These are phyloP conservation scores for Cercis canadensis DNA, from an alignment of 306 rosid genomes.

Conservation along the genomic window DNA sequence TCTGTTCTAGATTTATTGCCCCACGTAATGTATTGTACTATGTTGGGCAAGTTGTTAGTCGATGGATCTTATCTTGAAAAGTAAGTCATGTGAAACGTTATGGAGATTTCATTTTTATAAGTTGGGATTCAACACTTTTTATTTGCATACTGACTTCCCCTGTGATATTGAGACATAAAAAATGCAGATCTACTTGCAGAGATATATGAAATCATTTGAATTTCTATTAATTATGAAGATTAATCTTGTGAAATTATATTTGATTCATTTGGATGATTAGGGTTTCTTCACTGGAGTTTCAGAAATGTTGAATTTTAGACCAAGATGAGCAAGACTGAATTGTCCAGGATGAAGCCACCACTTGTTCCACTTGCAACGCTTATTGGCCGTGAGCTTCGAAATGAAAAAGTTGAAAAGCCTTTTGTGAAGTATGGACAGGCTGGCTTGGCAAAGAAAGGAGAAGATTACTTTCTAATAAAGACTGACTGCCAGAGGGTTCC, in stretches of 20 bases:
- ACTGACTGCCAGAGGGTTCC: conserved; percentile 79
- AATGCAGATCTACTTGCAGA: conserved; percentile 35
- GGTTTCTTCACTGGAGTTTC: conserved; percentile 8
- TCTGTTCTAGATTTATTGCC: conserved; percentile 26
- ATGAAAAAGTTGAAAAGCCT: conserved; percentile 77
- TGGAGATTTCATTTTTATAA: background rate
- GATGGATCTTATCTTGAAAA: conserved; percentile 26
- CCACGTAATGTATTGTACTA: background rate
- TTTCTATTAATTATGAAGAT: background rate
- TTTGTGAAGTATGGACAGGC: conserved; percentile 93
- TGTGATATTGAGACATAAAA: background rate
- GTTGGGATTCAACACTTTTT: conserved; percentile 1
- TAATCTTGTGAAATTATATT: background rate
- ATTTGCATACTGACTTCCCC: background rate
- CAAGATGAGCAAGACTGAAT: conserved; percentile 72
- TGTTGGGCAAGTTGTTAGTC: background rate
- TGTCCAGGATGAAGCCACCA: conserved; percentile 61
- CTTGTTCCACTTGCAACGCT: conserved; percentile 90
- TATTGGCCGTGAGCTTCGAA: conserved; percentile 92
- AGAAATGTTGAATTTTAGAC: conserved; percentile 35
- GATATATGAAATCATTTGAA: background rate
- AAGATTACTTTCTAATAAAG: conserved; percentile 90
- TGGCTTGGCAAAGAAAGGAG: conserved; percentile 98
- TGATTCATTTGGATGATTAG: conserved; percentile 31
- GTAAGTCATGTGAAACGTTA: background rate